A percentile compares a stretch with the other conserved stretches of the same genome.
phyloP scores from a whole-genome alignment of 78 protist genomes.

The Isochrysis galbana region DNA sequence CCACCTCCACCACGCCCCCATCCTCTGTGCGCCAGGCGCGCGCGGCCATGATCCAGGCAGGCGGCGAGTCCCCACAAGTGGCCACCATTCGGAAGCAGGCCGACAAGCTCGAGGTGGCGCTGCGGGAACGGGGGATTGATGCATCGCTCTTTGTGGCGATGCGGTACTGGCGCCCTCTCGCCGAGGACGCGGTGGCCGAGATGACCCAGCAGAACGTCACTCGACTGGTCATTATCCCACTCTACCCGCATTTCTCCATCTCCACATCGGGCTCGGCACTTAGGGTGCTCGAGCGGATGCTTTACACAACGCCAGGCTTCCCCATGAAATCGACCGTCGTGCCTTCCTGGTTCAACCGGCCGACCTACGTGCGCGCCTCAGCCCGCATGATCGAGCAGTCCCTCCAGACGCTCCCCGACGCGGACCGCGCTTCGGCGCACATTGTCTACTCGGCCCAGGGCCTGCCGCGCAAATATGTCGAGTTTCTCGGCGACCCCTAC shows the following conservation, averaged over 20 bases:
- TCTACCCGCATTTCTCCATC: slow-evolving; percentile 40
- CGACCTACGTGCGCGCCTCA: background rate
- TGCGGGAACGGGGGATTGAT: background rate
- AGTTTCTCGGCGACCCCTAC: slow-evolving; percentile 47
- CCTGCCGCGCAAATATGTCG: slow-evolving; percentile 51
- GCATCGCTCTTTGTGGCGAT: slow-evolving; percentile 30
- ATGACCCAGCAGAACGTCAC: background rate
- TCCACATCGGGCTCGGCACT: slow-evolving; percentile 37
- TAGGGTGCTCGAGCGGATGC: background rate
- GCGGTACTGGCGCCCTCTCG: slow-evolving; percentile 53
- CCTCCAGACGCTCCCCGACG: background rate
- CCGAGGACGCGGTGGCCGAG: slow-evolving; percentile 30
- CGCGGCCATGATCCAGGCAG: background rate
- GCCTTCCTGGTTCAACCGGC: slow-evolving; percentile 24
- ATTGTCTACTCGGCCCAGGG: slow-evolving; percentile 23
- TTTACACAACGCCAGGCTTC: background rate
- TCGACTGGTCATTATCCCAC: background rate
- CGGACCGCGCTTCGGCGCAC: background rate
- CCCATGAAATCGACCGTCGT: background rate
- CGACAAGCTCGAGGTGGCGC: background rate
- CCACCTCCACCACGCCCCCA: too few species aligned
- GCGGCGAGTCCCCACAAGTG: background rate
- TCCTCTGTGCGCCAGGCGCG: too few species aligned
- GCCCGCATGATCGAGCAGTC: background rate
- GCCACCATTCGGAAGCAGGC: background rate